Base-by-base conservation (phyloP, 2,329 filamentous ascomycete species). In the Stenocarpella maydis region DNA sequence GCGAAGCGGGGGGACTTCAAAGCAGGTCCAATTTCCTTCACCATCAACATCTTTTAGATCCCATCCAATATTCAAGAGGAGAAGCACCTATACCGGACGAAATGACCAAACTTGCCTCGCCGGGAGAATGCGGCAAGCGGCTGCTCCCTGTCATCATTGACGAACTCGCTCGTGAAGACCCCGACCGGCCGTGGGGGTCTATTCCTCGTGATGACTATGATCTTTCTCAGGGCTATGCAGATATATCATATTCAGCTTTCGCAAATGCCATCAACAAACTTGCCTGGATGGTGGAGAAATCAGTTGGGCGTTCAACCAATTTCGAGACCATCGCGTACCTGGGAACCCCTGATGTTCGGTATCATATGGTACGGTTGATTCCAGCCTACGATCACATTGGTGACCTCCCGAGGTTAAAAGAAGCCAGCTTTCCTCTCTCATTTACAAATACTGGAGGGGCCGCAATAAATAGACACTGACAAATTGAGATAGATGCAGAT, bases 261-360 rank as follows among this genome's bases (percentile, higher is more conserved):
- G 73, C 73, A 39, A 72, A 71, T 21, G 72, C 73, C 3, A 67
- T 74, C 67, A 70, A 74, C 68, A 71, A 68, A 47, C 31, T 74
- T 28, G 71, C 73, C 9, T 73, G 71, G 70, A 43, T 72, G 31
- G 69, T 74, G 37, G 65, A 71, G 37, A 34, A 52, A 1, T n/a
- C 65, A 6, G 26, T 74, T 26, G 71, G 72, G 9, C 50, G 64
- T 7, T 73, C 72, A 1, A 26, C 65, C 0, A 61, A 68, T 4
- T 72, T 72, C 24, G 72, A 72, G 26, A 69, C 68, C 2, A 69
- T 74, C 9, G 67, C 71, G 6, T 74, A 74, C 49, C 66, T 73
- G 3, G 73, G 73, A 21, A 41, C 45, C 10, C 55, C 72, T 17
- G 73, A 74, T 60, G 37, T 73, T 8, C 67, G 73, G 28, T 74